Conservation (phyloP, 2,329 filamentous ascomycete genomes). For the Cladorrhinum sp. region DNA sequence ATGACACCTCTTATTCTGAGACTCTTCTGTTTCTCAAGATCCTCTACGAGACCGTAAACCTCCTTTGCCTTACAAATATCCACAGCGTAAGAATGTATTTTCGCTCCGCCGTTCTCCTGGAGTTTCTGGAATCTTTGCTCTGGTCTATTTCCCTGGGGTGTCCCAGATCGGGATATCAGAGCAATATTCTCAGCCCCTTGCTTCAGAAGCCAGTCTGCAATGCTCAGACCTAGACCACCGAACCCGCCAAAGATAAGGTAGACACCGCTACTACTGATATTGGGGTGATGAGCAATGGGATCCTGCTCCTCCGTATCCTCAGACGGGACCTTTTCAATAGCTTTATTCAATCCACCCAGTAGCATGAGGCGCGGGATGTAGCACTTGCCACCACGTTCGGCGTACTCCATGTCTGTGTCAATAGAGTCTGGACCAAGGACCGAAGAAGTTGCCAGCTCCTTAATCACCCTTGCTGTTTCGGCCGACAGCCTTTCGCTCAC, state of each 20-base stretch:
- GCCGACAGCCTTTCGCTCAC: not conserved
- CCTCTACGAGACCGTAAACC: constrained; percentile 24
- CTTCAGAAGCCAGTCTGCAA: constrained; percentile 36
- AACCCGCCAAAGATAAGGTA: constrained; percentile 40
- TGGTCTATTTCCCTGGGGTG: constrained; percentile 6
- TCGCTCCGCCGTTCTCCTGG: not conserved
- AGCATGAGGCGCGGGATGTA: constrained; percentile 46
- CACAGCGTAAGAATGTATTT: constrained; percentile 34
- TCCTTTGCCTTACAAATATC: constrained; percentile 42
- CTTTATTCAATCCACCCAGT: constrained; percentile 39
- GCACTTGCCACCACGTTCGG: constrained; percentile 36
- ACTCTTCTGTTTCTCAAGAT: constrained; percentile 3
- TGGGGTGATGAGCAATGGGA: not conserved
- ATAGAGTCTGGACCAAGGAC: not conserved
- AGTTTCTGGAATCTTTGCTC: not conserved
- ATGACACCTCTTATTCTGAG: constrained; percentile 26
- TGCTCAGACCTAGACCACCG: constrained; percentile 37
- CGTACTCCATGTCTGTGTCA: constrained; percentile 43
- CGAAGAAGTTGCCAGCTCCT: constrained; percentile 12
- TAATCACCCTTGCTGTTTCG: not conserved
- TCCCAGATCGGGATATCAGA: constrained; percentile 36
- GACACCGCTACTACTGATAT: not conserved
- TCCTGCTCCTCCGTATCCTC: not conserved
- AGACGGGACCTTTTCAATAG: constrained; percentile 39
- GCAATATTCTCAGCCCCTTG: constrained; percentile 39